phyloP scores from a whole-genome alignment of 192 early-diverging fungal species.

The Cetraspora pellucida region DNA sequence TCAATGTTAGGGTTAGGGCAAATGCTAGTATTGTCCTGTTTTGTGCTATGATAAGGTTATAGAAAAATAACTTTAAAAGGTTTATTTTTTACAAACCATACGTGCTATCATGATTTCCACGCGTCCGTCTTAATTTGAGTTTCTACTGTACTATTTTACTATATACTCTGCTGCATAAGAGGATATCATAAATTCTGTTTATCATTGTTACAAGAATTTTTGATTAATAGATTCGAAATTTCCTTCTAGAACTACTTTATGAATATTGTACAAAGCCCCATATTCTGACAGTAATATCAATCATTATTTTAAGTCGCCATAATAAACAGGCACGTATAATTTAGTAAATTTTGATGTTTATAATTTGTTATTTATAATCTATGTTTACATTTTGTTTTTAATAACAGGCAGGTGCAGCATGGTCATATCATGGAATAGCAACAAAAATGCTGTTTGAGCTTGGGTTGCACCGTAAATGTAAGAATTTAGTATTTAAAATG shows the following conservation, averaged over 20 bases:
- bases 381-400: not conserved
- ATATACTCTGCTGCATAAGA: too few relatives aligned
- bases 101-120: too few relatives aligned
- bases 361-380: not conserved
- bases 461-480: conserved; percentile 4
- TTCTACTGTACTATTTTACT: too few relatives aligned
- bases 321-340: conserved; percentile 27
- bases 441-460: conserved; percentile 33
- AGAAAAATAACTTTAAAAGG: too few relatives aligned
- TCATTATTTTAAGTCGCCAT: conserved; percentile 16
- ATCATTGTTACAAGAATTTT: too few relatives aligned
- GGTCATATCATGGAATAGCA: conserved; percentile 29
- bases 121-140: too few relatives aligned
- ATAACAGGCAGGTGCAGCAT: not conserved
- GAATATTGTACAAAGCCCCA: conserved; percentile 30
- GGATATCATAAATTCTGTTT: too few relatives aligned
- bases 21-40: too few relatives aligned
- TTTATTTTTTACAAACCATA: too few relatives aligned
- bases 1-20: too few relatives aligned
- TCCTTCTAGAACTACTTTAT: not conserved
- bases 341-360: not conserved
- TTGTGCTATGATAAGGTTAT: too few relatives aligned
- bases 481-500: not conserved
- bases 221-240: not conserved
- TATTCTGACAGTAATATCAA: conserved; percentile 20